Base-by-base conservation (phyloP, 2,329 filamentous ascomycete species). In the Xylaria sp. region DNA sequence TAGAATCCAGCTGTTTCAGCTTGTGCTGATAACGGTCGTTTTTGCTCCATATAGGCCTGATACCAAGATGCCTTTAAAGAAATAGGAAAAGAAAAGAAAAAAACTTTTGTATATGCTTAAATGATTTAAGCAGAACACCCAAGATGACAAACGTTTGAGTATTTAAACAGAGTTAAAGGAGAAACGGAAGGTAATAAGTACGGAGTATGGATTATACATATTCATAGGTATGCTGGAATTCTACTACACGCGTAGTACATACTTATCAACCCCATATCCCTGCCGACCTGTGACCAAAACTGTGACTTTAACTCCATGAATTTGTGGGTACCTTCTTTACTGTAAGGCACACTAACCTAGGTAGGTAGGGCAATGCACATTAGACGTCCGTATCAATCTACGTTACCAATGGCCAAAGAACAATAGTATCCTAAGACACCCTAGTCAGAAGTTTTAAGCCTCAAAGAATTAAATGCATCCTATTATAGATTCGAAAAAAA, bases 271-370 rank as follows among this genome's bases (percentile, higher is more conserved):
- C 63, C 63, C 63, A 66, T 57, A 21, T 55, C 40, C 63, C 63
- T 35, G 59, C 51, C 37, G 21, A 58, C 65, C 40, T 67, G 63
- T 61, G 63, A 66, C 63, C 42, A 21, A 21, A 63, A 51, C 29
- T 66, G 63, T 61, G 63, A 65, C 63, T 48, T 55, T 1, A 16
- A 23, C 37, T 48, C 48, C 27, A 50, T 40, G 16, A 61, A 55
- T 44, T 21, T n/a, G n/a, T n/a, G 6, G 16, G 40, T 44, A n/a
- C 16, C 16, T 18, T 6, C 40, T 44, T 44, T 18, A n/a, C n/a
- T n/a, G n/a, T n/a, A n/a, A n/a, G n/a, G n/a, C n/a, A n/a, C n/a
- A n/a, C 35, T 10, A 13, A 40, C 35, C 35, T 40, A 40, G 35
- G 35, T 40, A 42, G 40, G 40, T 42, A 44, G 5, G 8, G 13